These are phyloP conservation scores for Debaryomyces nepalensis DNA, from an alignment of 1,139 yeast species.

Conservation along the genomic window DNA sequence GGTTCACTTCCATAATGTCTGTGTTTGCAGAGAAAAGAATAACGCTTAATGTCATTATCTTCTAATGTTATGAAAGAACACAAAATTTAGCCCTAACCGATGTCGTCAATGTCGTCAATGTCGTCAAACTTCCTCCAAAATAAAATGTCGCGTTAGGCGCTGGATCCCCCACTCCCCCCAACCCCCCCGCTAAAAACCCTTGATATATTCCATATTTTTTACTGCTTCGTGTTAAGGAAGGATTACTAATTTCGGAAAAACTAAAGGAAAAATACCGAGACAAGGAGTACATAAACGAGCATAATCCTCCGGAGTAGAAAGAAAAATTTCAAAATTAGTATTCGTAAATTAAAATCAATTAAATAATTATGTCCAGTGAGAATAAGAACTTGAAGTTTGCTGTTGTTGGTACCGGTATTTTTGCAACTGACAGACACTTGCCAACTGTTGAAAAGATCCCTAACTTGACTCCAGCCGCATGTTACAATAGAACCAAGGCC, in stretches of 20 bases:
- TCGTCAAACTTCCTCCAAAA: too few species aligned
- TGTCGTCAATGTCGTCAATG: neutral
- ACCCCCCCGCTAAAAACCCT: slow-evolving; percentile 1
- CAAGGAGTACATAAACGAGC: slow-evolving; percentile 1
- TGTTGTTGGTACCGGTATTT: slow-evolving; percentile 88
- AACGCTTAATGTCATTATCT: neutral
- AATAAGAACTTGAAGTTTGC: slow-evolving; percentile 57
- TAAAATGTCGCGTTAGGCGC: slow-evolving; percentile 1
- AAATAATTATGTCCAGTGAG: slow-evolving; percentile 9
- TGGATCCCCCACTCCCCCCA: neutral
- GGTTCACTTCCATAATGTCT: slow-evolving; percentile 14
- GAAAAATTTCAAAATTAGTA: too few species aligned
- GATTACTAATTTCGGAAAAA: slow-evolving; percentile 2
- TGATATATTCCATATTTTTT: neutral
- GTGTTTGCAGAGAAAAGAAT: neutral
- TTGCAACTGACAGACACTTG: slow-evolving; percentile 81
- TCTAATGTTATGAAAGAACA: neutral
- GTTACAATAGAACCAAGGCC: slow-evolving; percentile 78
- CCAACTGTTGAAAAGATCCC: slow-evolving; percentile 63
- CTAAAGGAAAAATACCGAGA: neutral
- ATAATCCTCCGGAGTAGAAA: too few species aligned
- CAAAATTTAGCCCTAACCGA: neutral
- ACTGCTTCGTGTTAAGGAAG: neutral
- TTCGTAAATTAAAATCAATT: too few species aligned
- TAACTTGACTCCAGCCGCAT: slow-evolving; percentile 50